These are phyloP conservation scores for Globisporangium okanoganense DNA, from an alignment of 352 stramenopile genomes.

Conservation along the genomic window DNA sequence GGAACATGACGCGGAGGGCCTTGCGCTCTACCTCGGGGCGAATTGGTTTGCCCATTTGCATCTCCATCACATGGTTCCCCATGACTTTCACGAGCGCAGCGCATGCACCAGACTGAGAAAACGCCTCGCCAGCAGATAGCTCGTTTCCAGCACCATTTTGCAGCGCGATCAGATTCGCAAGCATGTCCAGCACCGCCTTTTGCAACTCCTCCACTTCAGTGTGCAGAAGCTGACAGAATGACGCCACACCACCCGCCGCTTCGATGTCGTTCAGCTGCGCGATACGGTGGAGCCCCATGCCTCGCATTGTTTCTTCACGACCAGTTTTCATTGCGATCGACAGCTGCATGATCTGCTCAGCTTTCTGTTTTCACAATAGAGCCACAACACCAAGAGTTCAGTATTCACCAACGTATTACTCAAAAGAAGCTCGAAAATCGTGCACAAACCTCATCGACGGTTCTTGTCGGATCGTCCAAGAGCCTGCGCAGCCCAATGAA, in stretches of 20 bases:
- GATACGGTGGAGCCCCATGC: slow-evolving; percentile 71
- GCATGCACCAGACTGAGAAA: slow-evolving; percentile 59
- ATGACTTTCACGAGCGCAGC: slow-evolving; percentile 54
- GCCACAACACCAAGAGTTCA: background rate
- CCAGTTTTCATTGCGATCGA: slow-evolving; percentile 47
- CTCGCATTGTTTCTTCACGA: slow-evolving; percentile 52
- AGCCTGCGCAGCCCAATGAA: slow-evolving; percentile 67
- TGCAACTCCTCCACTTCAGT: slow-evolving; percentile 54
- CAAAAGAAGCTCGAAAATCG: background rate
- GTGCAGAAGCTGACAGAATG: slow-evolving; percentile 66
- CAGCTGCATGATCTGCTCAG: slow-evolving; percentile 65
- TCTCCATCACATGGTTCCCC: slow-evolving; percentile 51
- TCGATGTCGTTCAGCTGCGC: slow-evolving; percentile 85
- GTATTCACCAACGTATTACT: too few species aligned
- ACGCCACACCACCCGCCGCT: slow-evolving; percentile 62
- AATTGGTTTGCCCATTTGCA: slow-evolving; percentile 37
- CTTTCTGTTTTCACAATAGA: slow-evolving; percentile 32
- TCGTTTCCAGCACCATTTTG: slow-evolving; percentile 73
- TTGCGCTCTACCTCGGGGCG: slow-evolving; percentile 66
- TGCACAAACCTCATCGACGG: slow-evolving; percentile 30
- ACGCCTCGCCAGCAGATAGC: slow-evolving; percentile 53
- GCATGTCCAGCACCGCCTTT: slow-evolving; percentile 60
- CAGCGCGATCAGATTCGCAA: slow-evolving; percentile 71
- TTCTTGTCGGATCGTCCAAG: slow-evolving; percentile 37
- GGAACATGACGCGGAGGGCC: slow-evolving; percentile 67